phyloP scores from a whole-genome alignment of 345 rosid genomes.

The Linum tenue region DNA sequence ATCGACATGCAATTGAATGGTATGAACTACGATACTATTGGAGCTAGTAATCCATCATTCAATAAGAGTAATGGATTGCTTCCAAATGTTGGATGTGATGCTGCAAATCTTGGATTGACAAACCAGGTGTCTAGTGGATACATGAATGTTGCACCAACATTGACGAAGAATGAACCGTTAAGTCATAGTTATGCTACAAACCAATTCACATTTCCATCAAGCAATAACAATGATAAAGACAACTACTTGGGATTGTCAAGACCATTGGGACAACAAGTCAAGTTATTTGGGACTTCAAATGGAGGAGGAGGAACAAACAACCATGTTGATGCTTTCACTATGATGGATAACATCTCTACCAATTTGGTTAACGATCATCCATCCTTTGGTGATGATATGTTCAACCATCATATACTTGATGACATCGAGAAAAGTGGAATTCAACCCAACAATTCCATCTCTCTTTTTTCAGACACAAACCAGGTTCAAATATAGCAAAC shows the following conservation, averaged over 20 bases:
- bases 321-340: too few relatives aligned
- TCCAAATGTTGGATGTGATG: not conserved
- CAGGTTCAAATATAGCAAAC: not conserved
- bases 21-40: slow-evolving; percentile 2
- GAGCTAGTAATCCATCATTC: slow-evolving; percentile 5
- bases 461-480: not conserved
- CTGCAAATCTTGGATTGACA: not conserved
- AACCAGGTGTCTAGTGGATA: not conserved
- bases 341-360: not conserved
- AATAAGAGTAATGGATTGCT: not conserved
- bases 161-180: not conserved
- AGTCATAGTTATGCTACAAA: not conserved
- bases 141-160: slow-evolving; percentile 1
- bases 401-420: not conserved
- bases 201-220: not conserved
- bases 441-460: not conserved
- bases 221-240: not conserved
- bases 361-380: not conserved
- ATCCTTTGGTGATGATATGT: not conserved
- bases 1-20: slow-evolving; percentile 11
- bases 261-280: not conserved
- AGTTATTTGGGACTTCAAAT: not conserved
- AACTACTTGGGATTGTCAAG: not conserved
- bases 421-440: not conserved
- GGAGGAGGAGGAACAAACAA: not conserved